Evolutionary conservation across 257 asterid genomes (phyloP), one percentile per base, ranked within the genome.

Genomic region (Solanum clarkiae): DNA sequence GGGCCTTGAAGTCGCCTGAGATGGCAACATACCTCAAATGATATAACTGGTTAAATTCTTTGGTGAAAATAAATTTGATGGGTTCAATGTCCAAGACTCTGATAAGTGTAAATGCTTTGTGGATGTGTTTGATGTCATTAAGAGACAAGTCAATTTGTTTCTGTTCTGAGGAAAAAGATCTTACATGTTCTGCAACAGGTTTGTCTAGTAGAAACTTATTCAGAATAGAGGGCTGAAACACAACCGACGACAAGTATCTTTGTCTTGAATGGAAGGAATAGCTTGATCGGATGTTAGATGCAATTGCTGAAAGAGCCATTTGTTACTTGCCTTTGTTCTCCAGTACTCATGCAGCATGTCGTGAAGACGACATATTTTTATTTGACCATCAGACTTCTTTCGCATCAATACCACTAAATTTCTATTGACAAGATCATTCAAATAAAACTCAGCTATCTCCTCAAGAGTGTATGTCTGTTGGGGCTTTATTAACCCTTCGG

Each of bases 341-440:
- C 89, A 88, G 7, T 86, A 88, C 42, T 80, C 86, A 16, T 85
- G 85, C 44, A 88, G 36, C 0, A 83, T 77, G 69, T 86, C 88
- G 1, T 84, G 86, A 17, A 86, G 42, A 3, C 80, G 80, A 36
- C 86, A 84, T 14, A 85, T 84, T 59, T 88, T 84, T 24, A 88
- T 84, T 24, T 54, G 85, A 59, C 88, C 86, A 56, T 71, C 77
- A 0, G 77, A 42, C 26, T 69, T 72, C 84, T 75, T 86, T 47
- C 36, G 53, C 55, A 36, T 68, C 36, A 84, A 83, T 88, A 88
- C 84, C 83, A 88, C 85, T 29, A 88, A 53, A 36, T 82, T 88
- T 68, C 90, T 86, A 9, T 71, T 80, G 4, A 88, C 84, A 13
- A 88, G 86, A 2, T 88, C 87, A 7, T 86, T 88, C 80, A 88